Conservation (phyloP, 306 rosid genomes). For the Castanopsis chinensis region DNA sequence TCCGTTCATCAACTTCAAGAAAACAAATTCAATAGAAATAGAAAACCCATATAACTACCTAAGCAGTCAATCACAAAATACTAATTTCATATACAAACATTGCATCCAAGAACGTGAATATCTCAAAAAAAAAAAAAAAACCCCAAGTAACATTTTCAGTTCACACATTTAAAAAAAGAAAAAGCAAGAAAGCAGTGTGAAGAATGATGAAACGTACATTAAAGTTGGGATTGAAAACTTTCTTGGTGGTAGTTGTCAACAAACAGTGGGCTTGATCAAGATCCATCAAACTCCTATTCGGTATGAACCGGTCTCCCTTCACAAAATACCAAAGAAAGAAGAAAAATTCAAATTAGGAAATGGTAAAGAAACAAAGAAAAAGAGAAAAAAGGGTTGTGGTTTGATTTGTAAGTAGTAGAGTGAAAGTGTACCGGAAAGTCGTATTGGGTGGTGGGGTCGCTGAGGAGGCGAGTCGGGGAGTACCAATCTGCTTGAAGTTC, state of each 20-base stretch:
- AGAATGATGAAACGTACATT: conserved; percentile 25
- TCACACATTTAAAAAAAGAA: too few relatives aligned
- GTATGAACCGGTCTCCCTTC: conserved; percentile 84
- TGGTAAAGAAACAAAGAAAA: neutral
- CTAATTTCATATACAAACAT: neutral
- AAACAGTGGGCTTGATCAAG: conserved; percentile 90
- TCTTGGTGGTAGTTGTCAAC: conserved; percentile 52
- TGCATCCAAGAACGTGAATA: neutral
- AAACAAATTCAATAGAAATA: neutral
- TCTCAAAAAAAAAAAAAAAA: neutral
- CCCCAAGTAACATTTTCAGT: neutral
- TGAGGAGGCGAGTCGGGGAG: conserved; percentile 16
- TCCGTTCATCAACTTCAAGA: neutral
- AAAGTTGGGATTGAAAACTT: conserved; percentile 28
- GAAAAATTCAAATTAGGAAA: neutral
- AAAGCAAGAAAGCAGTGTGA: neutral
- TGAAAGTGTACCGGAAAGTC: too few relatives aligned
- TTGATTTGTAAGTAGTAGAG: too few relatives aligned
- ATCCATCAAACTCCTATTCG: conserved; percentile 90
- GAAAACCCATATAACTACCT: too few relatives aligned
- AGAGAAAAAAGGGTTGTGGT: neutral
- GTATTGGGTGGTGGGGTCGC: too few relatives aligned
- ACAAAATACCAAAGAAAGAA: neutral
- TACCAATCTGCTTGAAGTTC: conserved; percentile 62
- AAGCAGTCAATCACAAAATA: too few relatives aligned